phyloP scores from a whole-genome alignment of 345 rosid genomes.

The Raphanus raphanistrum region DNA sequence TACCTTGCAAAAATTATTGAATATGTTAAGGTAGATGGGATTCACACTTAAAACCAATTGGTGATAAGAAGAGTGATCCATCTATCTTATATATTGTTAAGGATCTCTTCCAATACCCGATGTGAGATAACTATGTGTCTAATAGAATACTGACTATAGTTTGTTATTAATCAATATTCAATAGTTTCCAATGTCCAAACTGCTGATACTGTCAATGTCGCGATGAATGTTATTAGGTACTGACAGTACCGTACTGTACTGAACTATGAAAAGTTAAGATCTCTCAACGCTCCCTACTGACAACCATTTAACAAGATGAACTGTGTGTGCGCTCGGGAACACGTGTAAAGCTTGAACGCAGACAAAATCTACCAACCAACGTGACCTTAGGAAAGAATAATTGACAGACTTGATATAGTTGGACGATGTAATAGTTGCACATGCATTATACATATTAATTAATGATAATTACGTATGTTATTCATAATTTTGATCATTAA shows the following conservation, averaged over 20 bases:
- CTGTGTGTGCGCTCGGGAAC: background rate
- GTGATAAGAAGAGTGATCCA: too few relatives aligned
- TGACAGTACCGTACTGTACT: background rate
- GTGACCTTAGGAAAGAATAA: conserved; percentile 2
- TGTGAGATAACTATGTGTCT: too few relatives aligned
- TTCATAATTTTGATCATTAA: background rate
- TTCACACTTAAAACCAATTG: too few relatives aligned
- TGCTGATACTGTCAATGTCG: conserved; percentile 1
- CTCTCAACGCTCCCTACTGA: conserved; percentile 16
- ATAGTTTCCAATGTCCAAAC: background rate
- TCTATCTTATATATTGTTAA: too few relatives aligned
- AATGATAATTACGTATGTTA: background rate
- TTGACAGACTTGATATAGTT: background rate
- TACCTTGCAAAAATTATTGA: background rate
- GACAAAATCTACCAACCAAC: conserved; percentile 10
- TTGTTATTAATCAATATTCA: background rate
- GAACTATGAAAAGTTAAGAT: background rate
- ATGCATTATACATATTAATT: background rate
- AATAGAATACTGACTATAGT: too few relatives aligned
- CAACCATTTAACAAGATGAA: background rate
- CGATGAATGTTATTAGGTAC: background rate
- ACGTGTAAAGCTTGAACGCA: conserved; percentile 11
- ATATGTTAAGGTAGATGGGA: too few relatives aligned
- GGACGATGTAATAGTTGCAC: background rate
- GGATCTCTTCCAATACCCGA: too few relatives aligned